Base-by-base conservation (phyloP, 139 green algal species). In the Micractinium sp. region DNA sequence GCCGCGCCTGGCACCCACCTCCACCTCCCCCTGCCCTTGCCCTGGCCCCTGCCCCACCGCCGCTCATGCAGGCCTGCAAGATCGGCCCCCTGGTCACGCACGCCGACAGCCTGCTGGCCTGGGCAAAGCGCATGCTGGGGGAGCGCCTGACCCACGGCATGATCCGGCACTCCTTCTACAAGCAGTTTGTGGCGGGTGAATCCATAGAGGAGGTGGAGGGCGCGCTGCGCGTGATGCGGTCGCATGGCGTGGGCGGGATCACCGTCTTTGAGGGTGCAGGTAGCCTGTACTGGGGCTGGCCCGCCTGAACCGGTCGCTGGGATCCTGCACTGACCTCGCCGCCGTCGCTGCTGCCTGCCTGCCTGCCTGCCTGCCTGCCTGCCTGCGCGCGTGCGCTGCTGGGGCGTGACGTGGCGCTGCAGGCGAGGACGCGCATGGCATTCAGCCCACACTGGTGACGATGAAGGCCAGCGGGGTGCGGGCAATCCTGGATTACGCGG, bases 111-210 rank as follows among this genome's bases (percentile, higher is more conserved):
- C 35, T 97, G 74, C 76, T 97, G 63, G 38, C 35, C 2, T 69
- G 79, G 35, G 91, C 88, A 73, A 93, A 90, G 80, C 85, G 41
- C 38, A n/a, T 97, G 29, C 86, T 98, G 29, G 94, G 95, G 25
- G 63, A 88, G 18, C 86, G 36, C 3, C 63, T 96, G 12, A 93
- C 92, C 3, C 92, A 96, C 39, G 84, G 60, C 15, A 38, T 96
- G 5, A 85, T 98, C 41, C 92, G 92, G 29, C 85, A 91, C 31
- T 97, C 95, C 29, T 98, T 98, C 86, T 98, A 98, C 91, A 90
- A 88, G 53, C 96, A 84, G 84, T 98, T 98, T 88, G 98, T 97
- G 81, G 96, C 93, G 73, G 95, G 94, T 95, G 78, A 87, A 60
- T 63, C 82, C 0, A 3, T 38, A 39, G 82, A 87, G 35, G 82